Percentiles rank a stretch among this genome's conserved stretches.
phyloP scores from a whole-genome alignment of 345 rosid genomes.

The Geranium rotundifolium region DNA sequence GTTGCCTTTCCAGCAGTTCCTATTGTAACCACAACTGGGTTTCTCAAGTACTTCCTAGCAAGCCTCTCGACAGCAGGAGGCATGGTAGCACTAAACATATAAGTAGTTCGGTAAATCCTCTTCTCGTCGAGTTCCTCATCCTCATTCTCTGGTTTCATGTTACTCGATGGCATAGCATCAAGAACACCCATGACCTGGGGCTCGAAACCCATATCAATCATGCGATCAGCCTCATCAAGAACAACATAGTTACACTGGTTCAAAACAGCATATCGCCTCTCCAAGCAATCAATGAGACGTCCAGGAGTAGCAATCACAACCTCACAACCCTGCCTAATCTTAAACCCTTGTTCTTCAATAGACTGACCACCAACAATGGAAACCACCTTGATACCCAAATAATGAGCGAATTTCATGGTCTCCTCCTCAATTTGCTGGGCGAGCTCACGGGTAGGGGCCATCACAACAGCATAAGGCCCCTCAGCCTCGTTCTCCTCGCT shows the following conservation, averaged over 20 bases:
- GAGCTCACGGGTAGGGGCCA: constrained; percentile 89
- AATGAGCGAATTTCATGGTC: constrained; percentile 79
- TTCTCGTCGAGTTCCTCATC: constrained; percentile 92
- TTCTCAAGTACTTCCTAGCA: constrained; percentile 88
- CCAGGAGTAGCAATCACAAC: constrained; percentile 93
- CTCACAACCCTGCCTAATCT: constrained; percentile 89
- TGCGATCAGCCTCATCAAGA: constrained; percentile 96
- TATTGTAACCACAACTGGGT: constrained; percentile 88
- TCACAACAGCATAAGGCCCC: constrained; percentile 90
- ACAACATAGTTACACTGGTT: constrained; percentile 93
- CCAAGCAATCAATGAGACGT: constrained; percentile 79
- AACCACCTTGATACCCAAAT: constrained; percentile 75
- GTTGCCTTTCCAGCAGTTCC: constrained; percentile 97
- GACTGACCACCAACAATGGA: constrained; percentile 95
- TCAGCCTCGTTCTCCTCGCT: constrained; percentile 83
- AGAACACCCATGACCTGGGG: constrained; percentile 81
- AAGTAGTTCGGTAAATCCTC: constrained; percentile 85
- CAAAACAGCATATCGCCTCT: constrained; percentile 80
- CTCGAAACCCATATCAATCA: constrained; percentile 97
- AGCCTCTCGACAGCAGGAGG: constrained; percentile 90
- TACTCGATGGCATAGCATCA: constrained; percentile 95
- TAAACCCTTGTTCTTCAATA: constrained; percentile 85
- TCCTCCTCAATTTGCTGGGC: constrained; percentile 97
- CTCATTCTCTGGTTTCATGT: constrained; percentile 88
- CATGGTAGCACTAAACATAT: constrained; percentile 99